phyloP scores from a whole-genome alignment of 495 filamentous ascomycete species.

The Trichocladium antarcticum region DNA sequence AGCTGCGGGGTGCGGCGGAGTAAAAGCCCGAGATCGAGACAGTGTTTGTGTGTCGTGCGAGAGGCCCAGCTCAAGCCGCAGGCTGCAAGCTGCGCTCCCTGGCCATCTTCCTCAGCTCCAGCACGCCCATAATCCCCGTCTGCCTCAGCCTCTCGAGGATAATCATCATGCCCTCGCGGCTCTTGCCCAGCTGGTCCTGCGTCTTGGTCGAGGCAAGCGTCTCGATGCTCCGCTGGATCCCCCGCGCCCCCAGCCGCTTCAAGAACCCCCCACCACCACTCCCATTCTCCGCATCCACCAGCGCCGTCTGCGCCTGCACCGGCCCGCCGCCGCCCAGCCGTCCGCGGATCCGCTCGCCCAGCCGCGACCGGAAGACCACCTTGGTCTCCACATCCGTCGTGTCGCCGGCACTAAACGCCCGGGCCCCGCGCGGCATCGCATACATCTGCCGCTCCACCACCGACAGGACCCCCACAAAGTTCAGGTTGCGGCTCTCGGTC shows the following conservation, averaged over 20 bases:
- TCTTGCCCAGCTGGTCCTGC: constrained; percentile 70
- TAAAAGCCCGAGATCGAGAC: not conserved
- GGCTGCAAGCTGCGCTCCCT: constrained; percentile 20
- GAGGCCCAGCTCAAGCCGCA: not conserved
- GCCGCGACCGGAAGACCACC: constrained; percentile 72
- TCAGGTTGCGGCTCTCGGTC: constrained; percentile 73
- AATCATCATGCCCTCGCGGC: constrained; percentile 89
- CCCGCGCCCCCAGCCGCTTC: constrained; percentile 57
- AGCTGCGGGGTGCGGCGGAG: not conserved
- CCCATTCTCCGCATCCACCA: constrained; percentile 11
- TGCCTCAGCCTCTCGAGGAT: constrained; percentile 76
- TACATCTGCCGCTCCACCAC: constrained; percentile 85
- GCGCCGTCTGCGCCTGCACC: constrained; percentile 14
- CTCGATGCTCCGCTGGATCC: constrained; percentile 84
- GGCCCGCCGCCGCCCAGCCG: no score
- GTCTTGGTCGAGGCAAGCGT: constrained; percentile 74
- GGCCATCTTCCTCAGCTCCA: constrained; percentile 64
- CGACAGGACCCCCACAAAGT: constrained; percentile 83
- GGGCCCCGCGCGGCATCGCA: constrained; percentile 34
- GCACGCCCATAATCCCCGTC: constrained; percentile 68
- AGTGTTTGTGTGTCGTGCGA: not conserved
- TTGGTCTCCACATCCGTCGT: constrained; percentile 73
- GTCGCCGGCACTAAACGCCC: constrained; percentile 26
- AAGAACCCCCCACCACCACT: constrained; percentile 26
- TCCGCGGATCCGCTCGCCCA: constrained; percentile 60